Evolutionary conservation across 164 flowering plant species (phyloP).

Genomic region (Magnolia sinica): DNA sequence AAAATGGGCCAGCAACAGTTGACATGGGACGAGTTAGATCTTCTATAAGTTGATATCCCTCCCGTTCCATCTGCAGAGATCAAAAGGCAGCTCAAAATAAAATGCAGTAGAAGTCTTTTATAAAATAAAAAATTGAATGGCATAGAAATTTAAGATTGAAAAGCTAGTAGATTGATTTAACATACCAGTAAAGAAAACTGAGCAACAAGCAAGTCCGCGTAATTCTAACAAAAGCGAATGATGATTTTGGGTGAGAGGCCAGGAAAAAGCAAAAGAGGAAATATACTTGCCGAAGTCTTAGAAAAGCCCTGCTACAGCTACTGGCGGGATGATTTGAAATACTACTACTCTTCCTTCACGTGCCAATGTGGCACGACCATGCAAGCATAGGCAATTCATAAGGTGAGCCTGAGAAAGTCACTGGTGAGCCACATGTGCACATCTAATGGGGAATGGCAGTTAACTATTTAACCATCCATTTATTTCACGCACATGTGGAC

Average conservation of each 20-base stretch:
- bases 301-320: neutral
- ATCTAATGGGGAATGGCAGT: neutral
- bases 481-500: no score
- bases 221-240: constrained; percentile 47
- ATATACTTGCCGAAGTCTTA: neutral
- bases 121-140: neutral
- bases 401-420: neutral
- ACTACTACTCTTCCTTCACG: neutral
- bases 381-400: neutral
- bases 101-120: neutral
- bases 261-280: constrained; percentile 6
- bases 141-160: neutral
- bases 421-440: neutral
- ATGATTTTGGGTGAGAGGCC: constrained; percentile 5
- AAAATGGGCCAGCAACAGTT: constrained; percentile 36
- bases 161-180: neutral
- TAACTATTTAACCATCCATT: no score
- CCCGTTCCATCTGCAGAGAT: constrained; percentile 61
- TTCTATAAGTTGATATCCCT: constrained; percentile 50
- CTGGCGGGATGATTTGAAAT: neutral
- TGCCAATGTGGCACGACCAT: no score
- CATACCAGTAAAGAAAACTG: constrained; percentile 65
- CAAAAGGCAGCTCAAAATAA: neutral
- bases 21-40: constrained; percentile 61
- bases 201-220: constrained; percentile 76